Base-by-base conservation (phyloP, 169 alveolate species). In the Plasmodium blacklocki region DNA sequence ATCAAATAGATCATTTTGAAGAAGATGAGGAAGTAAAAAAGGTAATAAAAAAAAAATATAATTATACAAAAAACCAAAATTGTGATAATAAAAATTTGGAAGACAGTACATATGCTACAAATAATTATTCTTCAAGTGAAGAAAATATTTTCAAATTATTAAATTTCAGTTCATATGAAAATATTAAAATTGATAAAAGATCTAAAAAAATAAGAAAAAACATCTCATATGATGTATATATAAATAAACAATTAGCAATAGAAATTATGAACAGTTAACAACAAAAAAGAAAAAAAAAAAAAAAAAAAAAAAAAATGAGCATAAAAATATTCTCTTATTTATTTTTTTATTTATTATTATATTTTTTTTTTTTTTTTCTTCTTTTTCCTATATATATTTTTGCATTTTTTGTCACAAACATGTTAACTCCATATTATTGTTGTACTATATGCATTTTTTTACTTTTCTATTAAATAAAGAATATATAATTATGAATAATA, bases 171-270 rank as follows among this genome's bases (percentile, higher is more conserved):
- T 32, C 83, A n/a, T 50, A 47, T 59, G 83, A 80, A 54, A 68
- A 67, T 39, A 45, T 32, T 45, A 80, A 67, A 66, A 80, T 64
- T 21, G 15, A 68, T 54, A 47, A 80, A 60, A 39, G 26, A 64
- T 45, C 56, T 67, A 47, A 45, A 21, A 52, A 29, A 50, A 8
- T 14, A 2, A 14, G 19, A 7, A 66, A 67, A 80, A 80, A 8
- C 5, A 80, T 67, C 39, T 47, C 66, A 15, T 80, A 18, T 71
- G 90, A 80, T 43, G 26, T 80, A 19, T 56, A 80, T 49, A 80
- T 80, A 54, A 80, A 21, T 47, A 80, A 80, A 66, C 67, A 80
- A 29, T 80, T 80, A 67, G 90, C 90, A 67, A 23, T 80, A 18
- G 83, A 80, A 58, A 80, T 80, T 52, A 80, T 80, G 90, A 80